phyloP scores from a whole-genome alignment of 2,329 filamentous ascomycete genomes.

The Alternaria tenuissima region DNA sequence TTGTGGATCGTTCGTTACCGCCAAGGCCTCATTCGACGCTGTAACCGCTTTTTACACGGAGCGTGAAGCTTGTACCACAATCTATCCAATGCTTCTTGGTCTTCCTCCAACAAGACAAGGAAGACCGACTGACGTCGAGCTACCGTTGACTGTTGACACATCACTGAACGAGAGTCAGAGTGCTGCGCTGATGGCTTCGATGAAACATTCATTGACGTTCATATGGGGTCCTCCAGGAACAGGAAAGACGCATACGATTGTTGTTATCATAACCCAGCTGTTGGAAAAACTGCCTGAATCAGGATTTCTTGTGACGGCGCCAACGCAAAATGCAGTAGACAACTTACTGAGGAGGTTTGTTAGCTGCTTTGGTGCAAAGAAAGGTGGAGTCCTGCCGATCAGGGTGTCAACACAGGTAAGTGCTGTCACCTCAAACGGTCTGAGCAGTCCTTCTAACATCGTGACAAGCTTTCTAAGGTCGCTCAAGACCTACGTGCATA shows the following conservation, averaged over 20 bases:
- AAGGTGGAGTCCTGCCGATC: conserved; percentile 19
- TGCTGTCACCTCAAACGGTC: neutral
- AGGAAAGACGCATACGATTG: conserved; percentile 56
- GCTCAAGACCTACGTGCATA: conserved; percentile 25
- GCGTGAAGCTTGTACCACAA: conserved; percentile 43
- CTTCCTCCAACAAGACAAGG: conserved; percentile 17
- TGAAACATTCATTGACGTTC: conserved; percentile 48
- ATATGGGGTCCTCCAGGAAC: conserved; percentile 59
- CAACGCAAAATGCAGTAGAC: conserved; percentile 58
- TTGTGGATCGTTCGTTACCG: conserved; percentile 55
- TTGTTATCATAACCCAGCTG: conserved; percentile 50
- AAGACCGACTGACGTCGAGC: conserved; percentile 17
- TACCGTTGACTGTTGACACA: conserved; percentile 8
- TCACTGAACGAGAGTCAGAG: conserved; percentile 50
- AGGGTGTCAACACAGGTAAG: conserved; percentile 35
- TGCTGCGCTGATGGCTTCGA: conserved; percentile 42
- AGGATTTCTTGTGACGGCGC: conserved; percentile 52
- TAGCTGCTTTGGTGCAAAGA: conserved; percentile 7
- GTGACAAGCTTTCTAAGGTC: conserved; percentile 32
- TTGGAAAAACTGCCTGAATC: conserved; percentile 29
- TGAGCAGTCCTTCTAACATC: neutral
- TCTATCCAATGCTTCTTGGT: conserved; percentile 36
- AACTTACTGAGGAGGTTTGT: conserved; percentile 51
- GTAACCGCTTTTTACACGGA: conserved; percentile 42
- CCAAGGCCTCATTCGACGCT: conserved; percentile 53